These are phyloP conservation scores for Blastomyces emzantsi DNA, from an alignment of 2,329 filamentous ascomycete genomes.

Conservation along the genomic window DNA sequence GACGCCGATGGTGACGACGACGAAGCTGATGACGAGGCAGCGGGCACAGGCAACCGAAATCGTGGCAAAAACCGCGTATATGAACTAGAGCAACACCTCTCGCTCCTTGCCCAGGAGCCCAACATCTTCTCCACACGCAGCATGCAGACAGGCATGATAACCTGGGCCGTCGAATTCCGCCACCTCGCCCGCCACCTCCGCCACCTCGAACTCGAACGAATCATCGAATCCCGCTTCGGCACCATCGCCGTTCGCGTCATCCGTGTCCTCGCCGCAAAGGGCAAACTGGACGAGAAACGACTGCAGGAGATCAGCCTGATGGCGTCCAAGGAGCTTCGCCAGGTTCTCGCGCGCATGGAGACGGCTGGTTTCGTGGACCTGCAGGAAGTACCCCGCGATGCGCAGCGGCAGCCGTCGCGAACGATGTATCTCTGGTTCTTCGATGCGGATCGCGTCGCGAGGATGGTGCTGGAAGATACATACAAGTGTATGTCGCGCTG, in stretches of 20 bases:
- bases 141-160: slow-evolving; percentile 47
- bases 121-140: slow-evolving; percentile 31
- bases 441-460: slow-evolving; percentile 62
- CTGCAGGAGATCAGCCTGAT: slow-evolving; percentile 73
- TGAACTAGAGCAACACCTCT: slow-evolving; percentile 34
- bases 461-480: slow-evolving; percentile 64
- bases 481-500: slow-evolving; percentile 87
- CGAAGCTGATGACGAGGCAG: slow-evolving; percentile 36
- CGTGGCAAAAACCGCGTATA: slow-evolving; percentile 22
- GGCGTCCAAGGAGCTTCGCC: slow-evolving; percentile 74
- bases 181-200: slow-evolving; percentile 60
- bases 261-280: slow-evolving; percentile 74
- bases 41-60: slow-evolving; percentile 46
- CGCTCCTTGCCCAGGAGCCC: slow-evolving; percentile 42
- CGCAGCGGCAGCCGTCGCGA: slow-evolving; percentile 67
- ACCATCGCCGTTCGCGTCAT: slow-evolving; percentile 70
- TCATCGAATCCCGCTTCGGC: slow-evolving; percentile 69
- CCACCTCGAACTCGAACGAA: slow-evolving; percentile 69
- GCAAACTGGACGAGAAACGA: slow-evolving; percentile 91
- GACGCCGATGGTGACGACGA: slow-evolving; percentile 42
- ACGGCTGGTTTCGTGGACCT: slow-evolving; percentile 79
- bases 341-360: slow-evolving; percentile 76
- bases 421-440: slow-evolving; percentile 92
- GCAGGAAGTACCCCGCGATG: slow-evolving; percentile 88
- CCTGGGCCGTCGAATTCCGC: slow-evolving; percentile 81